Conservation (phyloP, 108 stramenopile species). For the Pinguiococcus pyrenoidosus region DNA sequence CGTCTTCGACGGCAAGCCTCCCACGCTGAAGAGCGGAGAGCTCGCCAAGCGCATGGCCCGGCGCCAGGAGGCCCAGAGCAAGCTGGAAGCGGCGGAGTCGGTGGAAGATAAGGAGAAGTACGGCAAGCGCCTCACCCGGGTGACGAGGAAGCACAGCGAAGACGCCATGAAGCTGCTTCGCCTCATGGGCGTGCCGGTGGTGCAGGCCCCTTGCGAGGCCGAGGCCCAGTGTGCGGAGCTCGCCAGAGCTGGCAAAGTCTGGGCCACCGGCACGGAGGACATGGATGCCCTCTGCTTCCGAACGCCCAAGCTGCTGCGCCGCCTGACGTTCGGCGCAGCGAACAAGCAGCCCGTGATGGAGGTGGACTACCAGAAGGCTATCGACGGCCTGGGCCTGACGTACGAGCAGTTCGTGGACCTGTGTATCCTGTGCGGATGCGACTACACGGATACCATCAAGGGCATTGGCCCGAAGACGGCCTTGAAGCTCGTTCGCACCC, state of each 20-base stretch:
- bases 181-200: slow-evolving; percentile 91
- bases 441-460: slow-evolving; percentile 87
- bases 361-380: slow-evolving; percentile 76
- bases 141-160: slow-evolving; percentile 39
- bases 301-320: slow-evolving; percentile 64
- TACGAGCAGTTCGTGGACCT: slow-evolving; percentile 96
- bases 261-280: slow-evolving; percentile 95
- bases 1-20: slow-evolving; percentile 97
- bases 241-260: slow-evolving; percentile 67
- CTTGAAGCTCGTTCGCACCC: slow-evolving; percentile 69
- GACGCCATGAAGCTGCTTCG: slow-evolving; percentile 52
- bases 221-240: slow-evolving; percentile 94
- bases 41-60: slow-evolving; percentile 83
- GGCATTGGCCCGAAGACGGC: slow-evolving; percentile 97
- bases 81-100: slow-evolving; percentile 54
- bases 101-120: slow-evolving; percentile 30
- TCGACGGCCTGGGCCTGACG: slow-evolving; percentile 63
- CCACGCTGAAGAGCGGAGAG: slow-evolving; percentile 82
- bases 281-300: slow-evolving; percentile 96
- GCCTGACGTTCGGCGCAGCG: slow-evolving; percentile 25
- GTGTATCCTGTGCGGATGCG: slow-evolving; percentile 91
- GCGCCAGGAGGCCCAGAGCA: slow-evolving; percentile 59
- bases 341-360: slow-evolving; percentile 46
- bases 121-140: slow-evolving; percentile 22
- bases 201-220: slow-evolving; percentile 89